Evolutionary conservation across 2,329 filamentous ascomycete species (phyloP).

Genomic region (Cryphonectria nitschkei): DNA sequence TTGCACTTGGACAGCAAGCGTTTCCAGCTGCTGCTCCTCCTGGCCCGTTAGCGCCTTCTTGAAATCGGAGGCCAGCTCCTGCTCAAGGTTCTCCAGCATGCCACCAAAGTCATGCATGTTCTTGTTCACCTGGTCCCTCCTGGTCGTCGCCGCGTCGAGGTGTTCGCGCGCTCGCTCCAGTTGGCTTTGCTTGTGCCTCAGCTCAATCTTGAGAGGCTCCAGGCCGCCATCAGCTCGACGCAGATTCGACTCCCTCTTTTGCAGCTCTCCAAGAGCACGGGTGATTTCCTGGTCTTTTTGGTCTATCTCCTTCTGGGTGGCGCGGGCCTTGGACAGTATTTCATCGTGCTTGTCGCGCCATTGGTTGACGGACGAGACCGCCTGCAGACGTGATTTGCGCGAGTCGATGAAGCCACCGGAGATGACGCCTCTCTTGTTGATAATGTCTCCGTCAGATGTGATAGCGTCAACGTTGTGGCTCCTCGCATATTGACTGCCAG

Average conservation of each 20-base stretch:
- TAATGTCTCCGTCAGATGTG: slow-evolving; percentile 91
- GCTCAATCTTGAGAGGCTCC: slow-evolving; percentile 75
- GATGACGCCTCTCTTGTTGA: slow-evolving; percentile 92
- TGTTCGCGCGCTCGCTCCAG: slow-evolving; percentile 74
- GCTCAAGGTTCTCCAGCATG: slow-evolving; percentile 75
- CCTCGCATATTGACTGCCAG: slow-evolving; percentile 88
- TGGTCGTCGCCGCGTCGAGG: slow-evolving; percentile 68
- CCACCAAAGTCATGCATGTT: slow-evolving; percentile 78
- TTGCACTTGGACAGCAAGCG: slow-evolving; percentile 69
- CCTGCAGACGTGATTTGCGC: slow-evolving; percentile 83
- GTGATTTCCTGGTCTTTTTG: slow-evolving; percentile 88
- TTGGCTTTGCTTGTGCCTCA: slow-evolving; percentile 74
- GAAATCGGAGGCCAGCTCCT: slow-evolving; percentile 83
- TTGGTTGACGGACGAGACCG: slow-evolving; percentile 73
- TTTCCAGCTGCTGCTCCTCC: slow-evolving; percentile 83
- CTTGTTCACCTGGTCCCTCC: slow-evolving; percentile 70
- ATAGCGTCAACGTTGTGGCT: slow-evolving; percentile 92
- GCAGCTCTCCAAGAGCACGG: slow-evolving; percentile 76
- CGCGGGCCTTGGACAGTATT: slow-evolving; percentile 63
- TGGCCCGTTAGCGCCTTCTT: slow-evolving; percentile 82
- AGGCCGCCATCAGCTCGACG: slow-evolving; percentile 81
- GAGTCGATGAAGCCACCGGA: slow-evolving; percentile 94
- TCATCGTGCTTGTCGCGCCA: slow-evolving; percentile 76
- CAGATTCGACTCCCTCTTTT: slow-evolving; percentile 38
- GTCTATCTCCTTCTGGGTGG: slow-evolving; percentile 73